These are phyloP conservation scores for Geotrichum australiense DNA, from an alignment of 1,139 yeast species.

Conservation along the genomic window DNA sequence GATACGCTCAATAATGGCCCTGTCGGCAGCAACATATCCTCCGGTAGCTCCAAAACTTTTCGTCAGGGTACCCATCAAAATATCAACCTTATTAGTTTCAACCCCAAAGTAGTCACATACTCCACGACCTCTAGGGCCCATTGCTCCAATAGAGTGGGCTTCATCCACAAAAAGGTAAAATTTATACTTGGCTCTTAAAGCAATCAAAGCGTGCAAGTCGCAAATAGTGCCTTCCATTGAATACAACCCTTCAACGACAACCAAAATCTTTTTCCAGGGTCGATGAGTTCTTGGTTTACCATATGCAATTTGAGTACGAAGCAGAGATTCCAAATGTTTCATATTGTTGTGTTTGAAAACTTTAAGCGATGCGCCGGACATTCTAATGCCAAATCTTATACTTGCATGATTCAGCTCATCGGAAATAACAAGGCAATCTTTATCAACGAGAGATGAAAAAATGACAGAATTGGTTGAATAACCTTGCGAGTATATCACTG, in stretches of 20 bases:
- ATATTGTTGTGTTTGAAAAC: conserved; percentile 91
- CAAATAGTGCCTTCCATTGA: conserved; percentile 98
- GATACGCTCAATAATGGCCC: conserved; percentile 61
- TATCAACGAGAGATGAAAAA: conserved; percentile 75
- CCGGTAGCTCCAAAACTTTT: conserved; percentile 99
- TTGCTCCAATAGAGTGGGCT: conserved; percentile 97
- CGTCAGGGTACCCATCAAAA: conserved; percentile 95
- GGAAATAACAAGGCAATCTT: conserved; percentile 82
- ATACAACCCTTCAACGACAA: conserved; percentile 92
- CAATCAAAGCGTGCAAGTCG: conserved; percentile 70
- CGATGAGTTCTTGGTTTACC: conserved; percentile 97
- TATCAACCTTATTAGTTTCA: conserved; percentile 67
- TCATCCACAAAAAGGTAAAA: conserved; percentile 90
- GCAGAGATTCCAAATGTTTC: conserved; percentile 65
- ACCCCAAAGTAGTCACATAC: conserved; percentile 88
- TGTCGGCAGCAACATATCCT: conserved; percentile 81
- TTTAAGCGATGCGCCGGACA: conserved; percentile 89
- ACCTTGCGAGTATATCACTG: conserved; percentile 86
- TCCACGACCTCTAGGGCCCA: conserved; percentile 92
- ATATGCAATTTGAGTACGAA: conserved; percentile 84
- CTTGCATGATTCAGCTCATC: conserved; percentile 96
- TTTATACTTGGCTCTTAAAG: conserved; percentile 75
- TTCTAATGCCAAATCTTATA: conserved; percentile 87
- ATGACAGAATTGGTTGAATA: conserved; percentile 94
- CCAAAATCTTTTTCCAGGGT: conserved; percentile 92